These are phyloP conservation scores for Trichoderma virens DNA, from an alignment of 495 filamentous ascomycete species.

Conservation along the genomic window DNA sequence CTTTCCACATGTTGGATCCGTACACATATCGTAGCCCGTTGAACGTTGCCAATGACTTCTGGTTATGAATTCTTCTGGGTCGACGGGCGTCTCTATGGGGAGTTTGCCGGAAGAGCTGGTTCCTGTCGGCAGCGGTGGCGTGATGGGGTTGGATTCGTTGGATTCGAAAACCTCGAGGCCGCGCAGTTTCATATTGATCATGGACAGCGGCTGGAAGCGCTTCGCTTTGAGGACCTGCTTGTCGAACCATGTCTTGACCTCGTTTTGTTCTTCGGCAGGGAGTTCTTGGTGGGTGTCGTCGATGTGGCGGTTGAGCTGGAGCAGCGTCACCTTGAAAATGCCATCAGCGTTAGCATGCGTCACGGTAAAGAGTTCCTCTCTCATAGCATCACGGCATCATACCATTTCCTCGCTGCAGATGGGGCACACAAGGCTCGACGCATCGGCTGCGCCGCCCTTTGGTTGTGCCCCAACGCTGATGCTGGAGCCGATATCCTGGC, in stretches of 20 bases:
- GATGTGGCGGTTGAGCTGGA: slow-evolving; percentile 92
- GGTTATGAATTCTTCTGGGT: slow-evolving; percentile 85
- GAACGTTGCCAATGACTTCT: slow-evolving; percentile 81
- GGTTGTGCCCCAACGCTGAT: slow-evolving; percentile 36
- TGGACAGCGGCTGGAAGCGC: slow-evolving; percentile 83
- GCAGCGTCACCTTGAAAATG: slow-evolving; percentile 62
- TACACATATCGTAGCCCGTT: slow-evolving; percentile 65
- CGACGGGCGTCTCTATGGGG: slow-evolving; percentile 39
- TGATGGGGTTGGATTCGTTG: slow-evolving; percentile 52
- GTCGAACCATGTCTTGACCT: slow-evolving; percentile 98
- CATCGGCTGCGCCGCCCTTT: slow-evolving; percentile 29
- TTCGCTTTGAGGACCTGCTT: slow-evolving; percentile 94
- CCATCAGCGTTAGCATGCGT: background rate
- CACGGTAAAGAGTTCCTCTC: slow-evolving; percentile 4
- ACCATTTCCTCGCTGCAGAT: slow-evolving; percentile 98
- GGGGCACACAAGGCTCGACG: slow-evolving; percentile 68
- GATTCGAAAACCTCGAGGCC: slow-evolving; percentile 97
- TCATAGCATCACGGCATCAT: background rate
- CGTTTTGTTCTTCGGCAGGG: slow-evolving; percentile 88
- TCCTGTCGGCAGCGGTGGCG: slow-evolving; percentile 10
- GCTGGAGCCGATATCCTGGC: slow-evolving; percentile 40
- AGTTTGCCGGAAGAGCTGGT: slow-evolving; percentile 17
- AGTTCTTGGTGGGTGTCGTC: slow-evolving; percentile 91
- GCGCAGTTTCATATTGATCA: slow-evolving; percentile 86
- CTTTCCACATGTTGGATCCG: slow-evolving; percentile 79